phyloP scores from a whole-genome alignment of 208 protist genomes.

The Kentomonas sorsogonicus region DNA sequence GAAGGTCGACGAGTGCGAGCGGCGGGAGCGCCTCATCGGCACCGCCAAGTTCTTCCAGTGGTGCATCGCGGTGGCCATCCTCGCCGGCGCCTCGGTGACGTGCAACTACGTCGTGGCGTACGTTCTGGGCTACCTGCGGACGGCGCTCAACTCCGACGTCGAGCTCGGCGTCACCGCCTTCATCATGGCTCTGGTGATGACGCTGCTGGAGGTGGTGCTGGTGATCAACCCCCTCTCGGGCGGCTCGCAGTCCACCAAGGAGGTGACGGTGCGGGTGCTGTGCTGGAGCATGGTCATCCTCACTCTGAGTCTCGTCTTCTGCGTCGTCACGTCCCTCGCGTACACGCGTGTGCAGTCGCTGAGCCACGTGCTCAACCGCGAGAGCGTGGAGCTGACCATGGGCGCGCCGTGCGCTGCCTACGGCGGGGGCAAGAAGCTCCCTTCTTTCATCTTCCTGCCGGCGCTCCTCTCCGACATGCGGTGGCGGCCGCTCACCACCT shows the following conservation, averaged over 20 bases:
- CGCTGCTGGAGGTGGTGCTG: slow-evolving; percentile 58
- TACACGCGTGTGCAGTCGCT: slow-evolving; percentile 65
- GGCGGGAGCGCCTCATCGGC: slow-evolving; percentile 40
- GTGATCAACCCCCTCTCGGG: slow-evolving; percentile 66
- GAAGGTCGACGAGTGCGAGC: slow-evolving; percentile 51
- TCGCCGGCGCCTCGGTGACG: slow-evolving; percentile 45
- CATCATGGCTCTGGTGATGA: slow-evolving; percentile 45
- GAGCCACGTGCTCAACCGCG: slow-evolving; percentile 38
- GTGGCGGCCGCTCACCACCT: slow-evolving; percentile 73
- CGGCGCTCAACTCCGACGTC: slow-evolving; percentile 50
- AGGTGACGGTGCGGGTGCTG: slow-evolving; percentile 64
- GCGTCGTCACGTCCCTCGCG: slow-evolving; percentile 58
- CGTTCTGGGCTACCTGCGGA: slow-evolving; percentile 60
- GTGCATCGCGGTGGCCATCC: slow-evolving; percentile 65
- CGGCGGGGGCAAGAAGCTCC: slow-evolving; percentile 20
- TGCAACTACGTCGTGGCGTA: slow-evolving; percentile 74
- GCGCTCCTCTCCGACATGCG: slow-evolving; percentile 62
- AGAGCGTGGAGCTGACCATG: slow-evolving; percentile 61
- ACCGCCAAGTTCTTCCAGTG: slow-evolving; percentile 57
- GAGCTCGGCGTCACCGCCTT: slow-evolving; percentile 52
- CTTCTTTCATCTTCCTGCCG: slow-evolving; percentile 64
- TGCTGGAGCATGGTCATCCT: slow-evolving; percentile 73
- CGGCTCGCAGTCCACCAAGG: slow-evolving; percentile 32
- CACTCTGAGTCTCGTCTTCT: slow-evolving; percentile 51
- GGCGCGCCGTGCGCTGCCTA: slow-evolving; percentile 35